A percentile compares a stretch with the other conserved stretches of the same genome.
Conservation (phyloP, 202 grass and related monocot species). For the Setaria viridis region DNA sequence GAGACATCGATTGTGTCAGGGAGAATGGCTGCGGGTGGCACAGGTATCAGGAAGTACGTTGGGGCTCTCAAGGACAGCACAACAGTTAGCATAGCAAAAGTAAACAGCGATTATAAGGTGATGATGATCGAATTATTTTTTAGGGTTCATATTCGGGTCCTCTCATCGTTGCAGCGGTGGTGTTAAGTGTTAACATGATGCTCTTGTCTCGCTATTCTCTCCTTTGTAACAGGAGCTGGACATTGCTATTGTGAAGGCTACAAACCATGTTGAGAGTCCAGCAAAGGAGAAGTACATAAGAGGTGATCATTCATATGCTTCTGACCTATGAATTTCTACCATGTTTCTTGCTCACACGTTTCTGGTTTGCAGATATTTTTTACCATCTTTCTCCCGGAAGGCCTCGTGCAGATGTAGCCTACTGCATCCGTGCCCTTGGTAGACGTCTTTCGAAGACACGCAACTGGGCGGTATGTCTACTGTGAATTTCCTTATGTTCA, state of each 20-base stretch:
- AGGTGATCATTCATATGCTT: conserved; percentile 51
- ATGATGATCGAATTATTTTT: neutral
- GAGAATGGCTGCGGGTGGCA: conserved; percentile 73
- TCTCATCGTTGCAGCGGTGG: neutral
- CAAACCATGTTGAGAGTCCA: conserved; percentile 80
- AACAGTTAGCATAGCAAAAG: conserved; percentile 91
- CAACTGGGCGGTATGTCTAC: conserved; percentile 85
- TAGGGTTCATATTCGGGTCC: neutral
- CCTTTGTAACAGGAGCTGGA: conserved; percentile 72
- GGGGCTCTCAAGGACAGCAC: conserved; percentile 95
- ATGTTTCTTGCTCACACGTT: conserved; percentile 23
- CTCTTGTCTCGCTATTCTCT: conserved; percentile 11
- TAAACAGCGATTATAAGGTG: conserved; percentile 99
- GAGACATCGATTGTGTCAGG: neutral
- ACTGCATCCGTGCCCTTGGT: conserved; percentile 95
- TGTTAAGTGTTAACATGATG: neutral
- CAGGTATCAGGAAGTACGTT: conserved; percentile 87
- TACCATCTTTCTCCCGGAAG: conserved; percentile 78
- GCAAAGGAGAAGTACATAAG: conserved; percentile 92
- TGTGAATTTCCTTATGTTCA: neutral
- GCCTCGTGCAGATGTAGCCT: conserved; percentile 85
- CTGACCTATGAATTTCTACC: neutral
- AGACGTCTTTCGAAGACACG: conserved; percentile 92
- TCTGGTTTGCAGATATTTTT: conserved; percentile 78
- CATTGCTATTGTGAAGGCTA: conserved; percentile 94